Base-by-base conservation (phyloP, 805 yeast species). In the Candida krabiensis region DNA sequence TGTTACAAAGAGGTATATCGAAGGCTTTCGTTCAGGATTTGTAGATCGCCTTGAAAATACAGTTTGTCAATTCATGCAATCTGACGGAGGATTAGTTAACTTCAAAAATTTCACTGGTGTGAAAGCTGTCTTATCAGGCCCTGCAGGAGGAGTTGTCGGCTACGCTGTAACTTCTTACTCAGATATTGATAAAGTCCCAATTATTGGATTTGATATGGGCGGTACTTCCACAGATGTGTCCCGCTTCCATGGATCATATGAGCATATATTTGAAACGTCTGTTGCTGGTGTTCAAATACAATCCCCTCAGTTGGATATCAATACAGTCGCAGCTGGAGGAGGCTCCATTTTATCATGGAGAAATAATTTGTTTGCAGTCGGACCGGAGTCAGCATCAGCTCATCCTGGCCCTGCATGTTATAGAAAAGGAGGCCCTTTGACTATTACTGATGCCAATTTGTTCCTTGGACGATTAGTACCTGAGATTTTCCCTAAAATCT, bases 111-210 rank as follows among this genome's bases (percentile, higher is more conserved):
- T 75, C 51, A 66, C 75, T 4, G 80, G 80, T 5, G 58, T 75
- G 34, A 66, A 71, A 45, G 76, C 80, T 7, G 65, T 75, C 25
- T 58, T 75, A 19, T 74, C 79, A 4, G 80, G 80, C 3, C 80
- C 80, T 2, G 80, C 80, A 30, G 80, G 80, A 33, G 79, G 79
- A 30, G 73, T 75, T 60, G 79, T 73, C 28, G 80, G 80, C 4
- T 71, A 62, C 39, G 74, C 75, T 1, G 64, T 66, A 43, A 74
- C 79, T 2, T 75, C n/a, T n/a, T n/a, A n/a, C n/a, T n/a, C n/a
- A n/a, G n/a, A n/a, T n/a, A n/a, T n/a, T n/a, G n/a, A 79, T 50
- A 36, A 40, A 9, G 31, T 46, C 26, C 60, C 72, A 5, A 54
- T 61, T 31, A 61, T 66, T 43, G 69, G 70, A 4, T 64, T 66